Evolutionary conservation across 768 basidiomycete genomes (phyloP), one percentile per base, ranked within the genome.

Genomic region (Serendipita sp.): DNA sequence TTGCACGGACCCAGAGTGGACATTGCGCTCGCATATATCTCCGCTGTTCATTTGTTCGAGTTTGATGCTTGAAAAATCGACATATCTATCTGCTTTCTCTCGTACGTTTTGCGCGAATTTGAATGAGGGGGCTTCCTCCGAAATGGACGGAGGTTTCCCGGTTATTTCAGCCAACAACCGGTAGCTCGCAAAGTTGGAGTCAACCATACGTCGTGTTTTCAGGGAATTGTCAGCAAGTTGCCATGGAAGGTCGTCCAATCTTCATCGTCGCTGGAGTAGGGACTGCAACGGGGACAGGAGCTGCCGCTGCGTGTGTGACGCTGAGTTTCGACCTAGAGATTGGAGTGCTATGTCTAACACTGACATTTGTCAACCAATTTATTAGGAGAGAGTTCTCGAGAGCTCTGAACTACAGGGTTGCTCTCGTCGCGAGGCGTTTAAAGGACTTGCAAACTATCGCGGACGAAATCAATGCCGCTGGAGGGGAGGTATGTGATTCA

Each of bases 1-100:
- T 73, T 92, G 65, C 88, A 90, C 72, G 90, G 90, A 0, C 89
- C 90, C 38, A 79, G 88, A 3, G 90, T 92, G 50, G 90, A 92
- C 72, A 78, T 92, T 62, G 77, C 90, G 62, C 77, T 92, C 62
- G 90, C 90, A 44, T 92, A 88, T 88, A 74, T 92, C 62, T 89
- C 78, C 26, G 88, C 87, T 17, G 85, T 90, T 62, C 84, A 88
- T 75, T 72, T 92, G 38, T 82, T 81, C 2, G 87, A 88, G 68
- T 70, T 91, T 67, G 88, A 90, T 48, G 20, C 45, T 26, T 38
- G 42, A 42, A 30, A n/a, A n/a, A n/a, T n/a, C n/a, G n/a, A n/a
- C n/a, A n/a, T 38, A 7, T 14, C 14, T 14, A 38, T 38, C 5
- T 38, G 38, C 14, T 38, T 38, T 5, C 5, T 38, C 14, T 38